phyloP scores from a whole-genome alignment of 2,329 filamentous ascomycete genomes.

The Plectosphaerella plurivora region DNA sequence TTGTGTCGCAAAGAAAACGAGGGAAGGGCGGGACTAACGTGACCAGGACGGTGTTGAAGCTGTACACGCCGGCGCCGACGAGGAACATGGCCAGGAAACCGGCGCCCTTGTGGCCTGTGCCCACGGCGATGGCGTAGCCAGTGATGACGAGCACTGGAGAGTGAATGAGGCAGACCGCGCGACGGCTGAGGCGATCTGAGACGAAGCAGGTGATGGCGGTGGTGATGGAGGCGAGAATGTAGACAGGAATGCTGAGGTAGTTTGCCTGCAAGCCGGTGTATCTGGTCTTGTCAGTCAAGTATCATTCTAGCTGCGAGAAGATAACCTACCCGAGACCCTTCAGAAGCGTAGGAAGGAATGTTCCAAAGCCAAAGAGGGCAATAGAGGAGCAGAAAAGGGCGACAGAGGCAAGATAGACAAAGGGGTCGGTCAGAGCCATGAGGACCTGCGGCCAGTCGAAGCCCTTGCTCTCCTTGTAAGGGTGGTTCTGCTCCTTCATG shows the following conservation, averaged over 20 bases:
- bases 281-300: slow-evolving; percentile 1
- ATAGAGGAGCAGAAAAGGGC: slow-evolving; percentile 25
- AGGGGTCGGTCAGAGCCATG: slow-evolving; percentile 21
- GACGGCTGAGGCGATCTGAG: slow-evolving; percentile 24
- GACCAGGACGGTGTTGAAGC: slow-evolving; percentile 10
- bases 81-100: slow-evolving; percentile 29
- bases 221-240: slow-evolving; percentile 20
- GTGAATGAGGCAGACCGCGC: slow-evolving; percentile 22
- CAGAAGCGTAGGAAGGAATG: slow-evolving; percentile 16
- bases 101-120: slow-evolving; percentile 18
- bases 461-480: slow-evolving; percentile 19
- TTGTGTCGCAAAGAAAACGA: neutral
- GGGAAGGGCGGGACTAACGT: slow-evolving; percentile 3
- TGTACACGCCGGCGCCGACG: slow-evolving; percentile 1
- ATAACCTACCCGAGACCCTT: slow-evolving; percentile 4
- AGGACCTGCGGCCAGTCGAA: slow-evolving; percentile 19
- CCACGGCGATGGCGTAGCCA: slow-evolving; percentile 27
- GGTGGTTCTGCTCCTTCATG: slow-evolving; percentile 18
- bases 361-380: slow-evolving; percentile 22
- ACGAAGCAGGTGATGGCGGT: slow-evolving; percentile 17
- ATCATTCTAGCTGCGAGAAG: neutral
- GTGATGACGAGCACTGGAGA: slow-evolving; percentile 21
- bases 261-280: slow-evolving; percentile 17
- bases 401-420: slow-evolving; percentile 18
- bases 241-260: slow-evolving; percentile 30